Evolutionary conservation across 495 filamentous ascomycete genomes (phyloP).

Genomic region (Geoglossum glabrum): DNA sequence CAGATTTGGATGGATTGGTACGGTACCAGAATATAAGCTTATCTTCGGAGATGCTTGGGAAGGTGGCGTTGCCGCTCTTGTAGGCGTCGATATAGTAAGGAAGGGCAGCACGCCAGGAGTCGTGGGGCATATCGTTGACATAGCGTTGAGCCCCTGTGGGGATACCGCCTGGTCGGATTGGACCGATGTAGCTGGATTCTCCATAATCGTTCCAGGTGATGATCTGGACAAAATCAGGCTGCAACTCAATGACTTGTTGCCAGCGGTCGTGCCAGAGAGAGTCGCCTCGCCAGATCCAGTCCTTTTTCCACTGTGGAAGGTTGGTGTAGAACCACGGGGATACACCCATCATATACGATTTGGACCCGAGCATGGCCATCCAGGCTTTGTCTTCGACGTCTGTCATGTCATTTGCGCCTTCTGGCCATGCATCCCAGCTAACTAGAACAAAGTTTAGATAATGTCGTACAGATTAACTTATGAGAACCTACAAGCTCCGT

Average conservation of each 20-base stretch:
- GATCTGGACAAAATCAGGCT: conserved; percentile 39
- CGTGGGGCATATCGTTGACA: conserved; percentile 29
- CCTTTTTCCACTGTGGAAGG: conserved; percentile 46
- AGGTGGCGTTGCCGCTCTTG: conserved; percentile 8
- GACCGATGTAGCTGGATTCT: conserved; percentile 56
- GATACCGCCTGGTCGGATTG: conserved; percentile 19
- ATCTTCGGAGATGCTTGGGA: conserved; percentile 19
- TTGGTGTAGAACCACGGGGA: conserved; percentile 62
- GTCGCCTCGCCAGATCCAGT: conserved; percentile 55
- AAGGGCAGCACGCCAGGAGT: conserved; percentile 33
- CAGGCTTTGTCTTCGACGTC: conserved; percentile 33
- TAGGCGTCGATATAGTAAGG: conserved; percentile 31
- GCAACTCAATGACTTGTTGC: conserved; percentile 41
- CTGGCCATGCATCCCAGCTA: conserved; percentile 59
- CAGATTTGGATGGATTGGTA: conserved; percentile 17
- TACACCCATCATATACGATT: conserved; percentile 63
- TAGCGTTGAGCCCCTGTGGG: conserved; percentile 25
- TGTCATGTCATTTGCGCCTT: conserved; percentile 31
- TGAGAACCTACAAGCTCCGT: conserved; percentile 27
- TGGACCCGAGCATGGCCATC: conserved; percentile 26
- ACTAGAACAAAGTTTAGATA: conserved; percentile 9
- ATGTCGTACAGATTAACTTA: neutral
- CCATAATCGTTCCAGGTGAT: conserved; percentile 58
- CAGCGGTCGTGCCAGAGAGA: conserved; percentile 57
- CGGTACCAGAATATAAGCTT: conserved; percentile 49